phyloP scores from a whole-genome alignment of 352 stramenopile genomes.

The Phytopythium mirpurense region DNA sequence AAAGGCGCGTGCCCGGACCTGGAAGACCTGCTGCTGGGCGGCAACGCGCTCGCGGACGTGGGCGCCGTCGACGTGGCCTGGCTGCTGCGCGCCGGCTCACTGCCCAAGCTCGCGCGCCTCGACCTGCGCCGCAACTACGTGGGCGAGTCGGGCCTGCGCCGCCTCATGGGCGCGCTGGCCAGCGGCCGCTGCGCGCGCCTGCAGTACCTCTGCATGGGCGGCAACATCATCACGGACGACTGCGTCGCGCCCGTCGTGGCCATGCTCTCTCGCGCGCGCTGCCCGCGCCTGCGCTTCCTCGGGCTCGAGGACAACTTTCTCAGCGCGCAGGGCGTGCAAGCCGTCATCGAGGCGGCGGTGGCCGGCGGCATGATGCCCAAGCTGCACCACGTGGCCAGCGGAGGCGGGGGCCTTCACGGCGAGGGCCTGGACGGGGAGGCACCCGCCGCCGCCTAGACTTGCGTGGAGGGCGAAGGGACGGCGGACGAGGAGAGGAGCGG shows the following conservation, averaged over 20 bases:
- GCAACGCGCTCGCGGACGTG: constrained; percentile 73
- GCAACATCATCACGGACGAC: constrained; percentile 85
- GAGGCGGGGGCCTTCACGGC: background rate
- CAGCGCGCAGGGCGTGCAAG: constrained; percentile 64
- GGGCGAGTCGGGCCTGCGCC: constrained; percentile 66
- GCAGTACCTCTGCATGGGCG: constrained; percentile 82
- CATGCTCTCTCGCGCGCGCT: constrained; percentile 51
- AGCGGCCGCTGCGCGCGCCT: constrained; percentile 46
- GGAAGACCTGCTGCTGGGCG: constrained; percentile 60
- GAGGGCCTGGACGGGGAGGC: background rate
- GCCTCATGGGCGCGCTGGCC: constrained; percentile 58
- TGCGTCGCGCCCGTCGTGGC: constrained; percentile 63
- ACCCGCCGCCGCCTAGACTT: background rate
- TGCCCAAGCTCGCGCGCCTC: constrained; percentile 62
- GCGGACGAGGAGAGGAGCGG: no score
- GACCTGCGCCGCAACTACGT: constrained; percentile 83
- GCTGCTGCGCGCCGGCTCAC: constrained; percentile 53
- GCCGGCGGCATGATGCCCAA: constrained; percentile 81
- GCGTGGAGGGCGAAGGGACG: background rate
- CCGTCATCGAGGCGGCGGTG: constrained; percentile 69
- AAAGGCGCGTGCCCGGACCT: constrained; percentile 58
- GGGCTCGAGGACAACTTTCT: constrained; percentile 80
- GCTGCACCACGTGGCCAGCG: constrained; percentile 53
- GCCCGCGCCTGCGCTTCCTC: constrained; percentile 74
- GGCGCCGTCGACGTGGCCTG: constrained; percentile 70